A percentile compares a stretch with the other conserved stretches of the same genome.
These are phyloP conservation scores for Pseudophaeomoniella oleicola DNA, from an alignment of 2,329 filamentous ascomycete species.

Conservation along the genomic window DNA sequence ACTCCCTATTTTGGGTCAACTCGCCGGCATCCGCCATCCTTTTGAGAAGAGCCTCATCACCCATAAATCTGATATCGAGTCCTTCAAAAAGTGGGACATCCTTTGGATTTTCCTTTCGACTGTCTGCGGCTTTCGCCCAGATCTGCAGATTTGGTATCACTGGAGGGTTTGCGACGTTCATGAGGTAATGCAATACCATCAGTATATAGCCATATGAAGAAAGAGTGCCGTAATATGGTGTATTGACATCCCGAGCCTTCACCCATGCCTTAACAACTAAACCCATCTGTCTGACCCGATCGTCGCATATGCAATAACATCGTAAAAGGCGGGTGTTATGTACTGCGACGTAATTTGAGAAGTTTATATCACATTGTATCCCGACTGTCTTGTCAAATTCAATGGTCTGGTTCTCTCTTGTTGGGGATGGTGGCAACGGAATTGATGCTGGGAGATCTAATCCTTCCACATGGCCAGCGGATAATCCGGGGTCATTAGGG, in stretches of 20 bases:
- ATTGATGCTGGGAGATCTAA: conserved; percentile 8
- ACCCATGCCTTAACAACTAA: conserved; percentile 88
- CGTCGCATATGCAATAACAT: conserved; percentile 69
- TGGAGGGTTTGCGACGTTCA: conserved; percentile 67
- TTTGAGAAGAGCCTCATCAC: conserved; percentile 45
- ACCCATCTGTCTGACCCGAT: conserved; percentile 62
- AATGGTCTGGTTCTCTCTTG: conserved; percentile 44
- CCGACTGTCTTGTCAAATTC: conserved; percentile 66
- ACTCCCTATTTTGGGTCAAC: conserved; percentile 55
- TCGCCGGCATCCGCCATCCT: conserved; percentile 34
- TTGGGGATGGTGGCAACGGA: conserved; percentile 18
- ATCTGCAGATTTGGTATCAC: conserved; percentile 61
- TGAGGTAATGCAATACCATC: conserved; percentile 82
- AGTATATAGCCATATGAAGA: conserved; percentile 84
- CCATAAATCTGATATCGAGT: conserved; percentile 62
- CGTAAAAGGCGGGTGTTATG: conserved; percentile 73
- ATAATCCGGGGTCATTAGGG: neutral
- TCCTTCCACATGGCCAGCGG: neutral
- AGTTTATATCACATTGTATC: conserved; percentile 89
- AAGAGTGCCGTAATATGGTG: conserved; percentile 69
- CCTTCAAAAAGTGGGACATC: conserved; percentile 40
- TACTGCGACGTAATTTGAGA: conserved; percentile 67
- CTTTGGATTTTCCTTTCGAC: conserved; percentile 28
- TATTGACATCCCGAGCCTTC: conserved; percentile 72
- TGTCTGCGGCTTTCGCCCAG: conserved; percentile 12